These are phyloP conservation scores for Auriscalpium vulgare DNA, from an alignment of 768 basidiomycete genomes.

Conservation along the genomic window DNA sequence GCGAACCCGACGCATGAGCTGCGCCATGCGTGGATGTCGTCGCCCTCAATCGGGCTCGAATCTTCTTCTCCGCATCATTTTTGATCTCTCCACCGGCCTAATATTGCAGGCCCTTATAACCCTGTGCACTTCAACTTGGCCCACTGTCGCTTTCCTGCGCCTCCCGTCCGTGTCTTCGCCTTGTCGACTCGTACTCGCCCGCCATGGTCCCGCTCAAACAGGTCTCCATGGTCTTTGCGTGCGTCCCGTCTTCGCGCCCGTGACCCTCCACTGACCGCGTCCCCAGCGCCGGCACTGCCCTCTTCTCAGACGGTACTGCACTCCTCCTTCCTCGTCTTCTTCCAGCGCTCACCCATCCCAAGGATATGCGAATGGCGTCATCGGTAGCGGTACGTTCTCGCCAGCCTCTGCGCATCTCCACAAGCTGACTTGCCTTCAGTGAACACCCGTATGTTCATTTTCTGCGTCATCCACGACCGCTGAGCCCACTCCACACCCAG, in stretches of 20 bases:
- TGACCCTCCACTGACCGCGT: neutral
- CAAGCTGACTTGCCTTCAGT: slow-evolving; percentile 31
- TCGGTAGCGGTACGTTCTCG: slow-evolving; percentile 55
- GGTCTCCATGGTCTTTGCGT: slow-evolving; percentile 85
- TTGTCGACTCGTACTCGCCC: neutral
- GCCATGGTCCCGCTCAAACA: slow-evolving; percentile 12
- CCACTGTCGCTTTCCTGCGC: neutral
- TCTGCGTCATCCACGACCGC: neutral
- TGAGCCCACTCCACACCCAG: slow-evolving; percentile 26
- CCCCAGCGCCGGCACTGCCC: slow-evolving; percentile 72
- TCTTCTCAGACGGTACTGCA: slow-evolving; percentile 72
- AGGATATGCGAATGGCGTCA: slow-evolving; percentile 80
- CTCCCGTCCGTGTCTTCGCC: neutral
- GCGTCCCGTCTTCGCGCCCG: slow-evolving; percentile 19
- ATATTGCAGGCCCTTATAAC: too few relatives aligned
- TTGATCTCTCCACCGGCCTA: too few relatives aligned
- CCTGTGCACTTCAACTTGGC: too few relatives aligned
- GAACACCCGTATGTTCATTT: slow-evolving; percentile 46
- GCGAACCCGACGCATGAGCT: too few relatives aligned
- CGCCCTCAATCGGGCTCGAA: too few relatives aligned
- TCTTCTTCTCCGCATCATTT: too few relatives aligned
- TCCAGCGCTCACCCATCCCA: neutral
- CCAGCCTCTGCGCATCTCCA: neutral
- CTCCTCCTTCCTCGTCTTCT: neutral
- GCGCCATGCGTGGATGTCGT: too few relatives aligned